A percentile compares a stretch with the other conserved stretches of the same genome.
Conservation (phyloP, 306 rosid species). For the Adenanthera pavonina region DNA sequence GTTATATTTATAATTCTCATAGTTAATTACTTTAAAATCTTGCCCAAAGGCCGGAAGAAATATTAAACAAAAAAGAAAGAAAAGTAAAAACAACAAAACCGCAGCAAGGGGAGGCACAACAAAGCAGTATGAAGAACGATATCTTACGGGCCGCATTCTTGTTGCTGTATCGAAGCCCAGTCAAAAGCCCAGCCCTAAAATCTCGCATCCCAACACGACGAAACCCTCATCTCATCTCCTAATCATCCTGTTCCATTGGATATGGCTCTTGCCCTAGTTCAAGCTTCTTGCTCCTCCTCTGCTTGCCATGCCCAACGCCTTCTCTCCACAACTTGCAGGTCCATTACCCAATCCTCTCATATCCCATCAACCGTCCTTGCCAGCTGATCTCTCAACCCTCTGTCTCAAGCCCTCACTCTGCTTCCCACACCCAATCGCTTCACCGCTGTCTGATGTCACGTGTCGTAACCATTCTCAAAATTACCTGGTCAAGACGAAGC, state of each 20-base stretch:
- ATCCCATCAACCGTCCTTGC: slow-evolving; percentile 44
- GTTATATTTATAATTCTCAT: too few relatives aligned
- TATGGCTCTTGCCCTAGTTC: slow-evolving; percentile 66
- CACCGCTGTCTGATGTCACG: slow-evolving; percentile 67
- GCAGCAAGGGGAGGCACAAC: too few relatives aligned
- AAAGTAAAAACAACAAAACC: too few relatives aligned
- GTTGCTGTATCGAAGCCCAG: neutral
- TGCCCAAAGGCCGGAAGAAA: too few relatives aligned
- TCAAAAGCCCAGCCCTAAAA: neutral
- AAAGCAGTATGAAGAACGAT: neutral
- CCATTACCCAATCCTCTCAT: slow-evolving; percentile 46
- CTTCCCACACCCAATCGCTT: slow-evolving; percentile 40
- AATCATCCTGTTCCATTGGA: neutral
- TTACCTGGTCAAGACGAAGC: slow-evolving; percentile 37
- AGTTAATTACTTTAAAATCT: too few relatives aligned
- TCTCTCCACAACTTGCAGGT: slow-evolving; percentile 9
- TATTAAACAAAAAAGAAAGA: too few relatives aligned
- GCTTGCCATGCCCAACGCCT: slow-evolving; percentile 49
- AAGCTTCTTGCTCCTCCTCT: slow-evolving; percentile 45
- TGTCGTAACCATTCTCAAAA: neutral
- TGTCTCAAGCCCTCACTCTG: slow-evolving; percentile 45
- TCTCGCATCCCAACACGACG: neutral
- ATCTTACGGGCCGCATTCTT: neutral
- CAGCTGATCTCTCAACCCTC: slow-evolving; percentile 52
- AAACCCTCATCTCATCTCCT: neutral